Evolutionary conservation across 1,284 basidiomycete genomes (phyloP), one percentile per base, ranked within the genome.

Genomic region (Ceratobasidium sp.): DNA sequence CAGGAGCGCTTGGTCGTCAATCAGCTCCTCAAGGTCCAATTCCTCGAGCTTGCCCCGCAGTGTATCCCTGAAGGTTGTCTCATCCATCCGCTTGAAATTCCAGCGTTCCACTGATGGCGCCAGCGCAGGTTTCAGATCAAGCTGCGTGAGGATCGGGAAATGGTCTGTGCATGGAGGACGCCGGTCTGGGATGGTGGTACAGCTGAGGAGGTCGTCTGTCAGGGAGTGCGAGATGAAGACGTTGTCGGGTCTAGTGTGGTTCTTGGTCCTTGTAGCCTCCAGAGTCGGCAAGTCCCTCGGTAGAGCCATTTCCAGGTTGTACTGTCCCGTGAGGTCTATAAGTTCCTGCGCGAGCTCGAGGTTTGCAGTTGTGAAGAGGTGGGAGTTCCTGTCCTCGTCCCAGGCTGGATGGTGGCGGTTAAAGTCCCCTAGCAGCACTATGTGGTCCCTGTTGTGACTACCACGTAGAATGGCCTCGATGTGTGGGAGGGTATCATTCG

Each of bases 361-460:
- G n/a, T 78, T 73, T 8, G n/a, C 20, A 0, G 62, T 38, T 0
- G 82, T 85, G 78, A 88, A 85, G 0, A 88, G 84, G 35, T 86
- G 86, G 0, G 69, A 5, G 77, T 89, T 88, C 0, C 77, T 33
- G 0, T 79, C 74, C 4, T 65, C 62, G 35, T 65, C 62, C 62
- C 62, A 65, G 1, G 89, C 0, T 0, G 85, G 86, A 81, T 89
- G 87, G 80, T 90, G 88, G 0, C 85, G 80, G 81, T 89, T 89
- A 84, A 89, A 89, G 80, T 89, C 87, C 0, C 87, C 88, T 0
- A 84, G 79, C n/a, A 64, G n/a, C 18, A 73, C 16, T 0, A 16
- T 2, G 6, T 60, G 59, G 0, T 60, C 59, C 18, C 5, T n/a
- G 0, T 33, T 1, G 16, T 1, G 3, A 8, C 14, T 6, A n/a